Base-by-base conservation (phyloP, 768 basidiomycete species). In the Podaxis sp. region DNA sequence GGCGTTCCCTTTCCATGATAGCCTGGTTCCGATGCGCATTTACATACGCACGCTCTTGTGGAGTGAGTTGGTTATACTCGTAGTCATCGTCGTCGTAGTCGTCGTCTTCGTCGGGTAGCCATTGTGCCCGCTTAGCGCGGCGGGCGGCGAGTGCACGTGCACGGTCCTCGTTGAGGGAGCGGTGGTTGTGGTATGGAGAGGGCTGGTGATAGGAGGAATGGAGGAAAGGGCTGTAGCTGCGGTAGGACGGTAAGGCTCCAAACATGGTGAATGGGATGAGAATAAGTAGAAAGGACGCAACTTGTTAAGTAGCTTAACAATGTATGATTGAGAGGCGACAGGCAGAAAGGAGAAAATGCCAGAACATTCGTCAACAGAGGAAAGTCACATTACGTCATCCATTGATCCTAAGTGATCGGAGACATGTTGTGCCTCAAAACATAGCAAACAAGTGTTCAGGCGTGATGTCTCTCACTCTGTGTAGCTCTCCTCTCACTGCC, bases 91-190 rank as follows among this genome's bases (percentile, higher is more conserved):
- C 73, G 53, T 67, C 66, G 23, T 70, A 70, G 47, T 72, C 71
- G 44, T 69, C 69, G 18, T 69, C 67, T 50, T 79, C 78, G 14
- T 75, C 72, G 4, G 79, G 79, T 28, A 80, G 72, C 59, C 77
- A 80, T 55, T 74, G 71, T 10, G 74, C 71, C 40, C 75, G 70
- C 18, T 74, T 73, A 1, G 71, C 68, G 21, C 74, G 76, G 38
- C 70, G 71, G 21, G 73, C 73, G 5, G 74, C 76, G 16, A 73
- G 61, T 37, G 70, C 69, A 3, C 68, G 67, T 1, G 68, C 68
- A 11, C 66, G 67, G 21, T 70, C 68, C 28, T 69, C 61, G 50
- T 53, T 64, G 23, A 70, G 62, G 42, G 48, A 52, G 7, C 62
- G 65, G 14, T 65, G 60, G 37, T 66, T 21, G 44, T 65, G 62